phyloP scores from a whole-genome alignment of 2,329 filamentous ascomycete genomes.

The Cladophialophora exuberans region DNA sequence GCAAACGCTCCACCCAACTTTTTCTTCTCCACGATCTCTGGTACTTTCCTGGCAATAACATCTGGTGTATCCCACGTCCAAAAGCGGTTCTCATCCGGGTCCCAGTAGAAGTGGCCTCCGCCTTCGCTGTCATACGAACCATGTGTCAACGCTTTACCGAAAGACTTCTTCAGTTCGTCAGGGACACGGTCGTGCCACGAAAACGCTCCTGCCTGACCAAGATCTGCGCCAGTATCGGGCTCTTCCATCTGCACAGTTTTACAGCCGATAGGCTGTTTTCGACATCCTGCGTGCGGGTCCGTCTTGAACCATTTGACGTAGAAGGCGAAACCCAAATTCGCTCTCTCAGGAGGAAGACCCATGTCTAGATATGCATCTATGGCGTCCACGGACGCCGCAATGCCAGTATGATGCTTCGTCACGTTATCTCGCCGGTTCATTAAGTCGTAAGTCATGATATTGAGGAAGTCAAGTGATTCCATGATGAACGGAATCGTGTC shows the following conservation, averaged over 20 bases:
- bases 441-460: conserved; percentile 73
- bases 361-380: conserved; percentile 63
- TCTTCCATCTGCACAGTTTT: conserved; percentile 63
- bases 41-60: conserved; percentile 65
- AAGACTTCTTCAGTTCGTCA: conserved; percentile 51
- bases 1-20: conserved; percentile 72
- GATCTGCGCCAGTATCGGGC: conserved; percentile 61
- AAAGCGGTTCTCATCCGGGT: conserved; percentile 62
- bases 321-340: conserved; percentile 70
- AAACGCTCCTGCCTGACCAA: conserved; percentile 54
- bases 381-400: conserved; percentile 57
- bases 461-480: conserved; percentile 66
- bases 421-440: conserved; percentile 69
- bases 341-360: conserved; percentile 58
- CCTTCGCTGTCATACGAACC: conserved; percentile 60
- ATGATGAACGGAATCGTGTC: conserved; percentile 63
- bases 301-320: conserved; percentile 71
- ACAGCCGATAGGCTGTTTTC: conserved; percentile 58
- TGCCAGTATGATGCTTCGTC: conserved; percentile 68
- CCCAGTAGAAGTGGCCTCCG: conserved; percentile 73
- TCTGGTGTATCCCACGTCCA: conserved; percentile 74
- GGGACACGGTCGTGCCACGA: conserved; percentile 50
- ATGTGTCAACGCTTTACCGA: conserved; percentile 56
- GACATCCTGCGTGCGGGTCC: conserved; percentile 52
- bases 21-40: conserved; percentile 59